Evolutionary conservation across 2,329 filamentous ascomycete species (phyloP).

Genomic region (Aspergillus sp.): DNA sequence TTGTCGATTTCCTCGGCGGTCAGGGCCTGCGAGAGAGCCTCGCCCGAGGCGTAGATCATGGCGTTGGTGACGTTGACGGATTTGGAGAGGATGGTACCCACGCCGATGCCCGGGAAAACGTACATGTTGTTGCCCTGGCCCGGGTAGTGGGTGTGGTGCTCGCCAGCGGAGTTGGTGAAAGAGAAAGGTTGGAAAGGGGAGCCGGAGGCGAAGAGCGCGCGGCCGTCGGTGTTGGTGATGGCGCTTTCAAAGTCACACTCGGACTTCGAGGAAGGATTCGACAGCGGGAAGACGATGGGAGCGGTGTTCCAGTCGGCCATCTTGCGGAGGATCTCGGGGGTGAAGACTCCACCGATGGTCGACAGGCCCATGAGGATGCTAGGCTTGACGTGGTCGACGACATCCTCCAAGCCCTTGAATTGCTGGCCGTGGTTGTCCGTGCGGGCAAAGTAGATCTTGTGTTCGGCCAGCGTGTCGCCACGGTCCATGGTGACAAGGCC

Average conservation of each 20-base stretch:
- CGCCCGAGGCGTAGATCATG: conserved; percentile 94
- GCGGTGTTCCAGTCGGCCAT: conserved; percentile 58
- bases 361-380: conserved; percentile 91
- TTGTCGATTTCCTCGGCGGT: conserved; percentile 71
- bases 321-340: conserved; percentile 67
- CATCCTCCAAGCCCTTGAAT: conserved; percentile 72
- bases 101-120: conserved; percentile 91
- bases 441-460: conserved; percentile 64
- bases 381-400: conserved; percentile 90
- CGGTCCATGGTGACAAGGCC: conserved; percentile 89
- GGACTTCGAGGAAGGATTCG: conserved; percentile 91
- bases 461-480: conserved; percentile 85
- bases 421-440: conserved; percentile 58
- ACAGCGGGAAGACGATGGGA: conserved; percentile 92
- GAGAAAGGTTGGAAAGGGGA: conserved; percentile 76
- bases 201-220: conserved; percentile 86
- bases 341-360: conserved; percentile 91
- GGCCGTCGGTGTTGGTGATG: conserved; percentile 81
- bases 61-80: conserved; percentile 76
- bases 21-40: conserved; percentile 68
- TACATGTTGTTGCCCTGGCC: conserved; percentile 80
- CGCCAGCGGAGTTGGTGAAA: conserved; percentile 52
- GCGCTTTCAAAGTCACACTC: conserved; percentile 97
- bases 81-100: conserved; percentile 88
- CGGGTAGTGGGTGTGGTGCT: conserved; percentile 60